These are phyloP conservation scores for Ustilago xerochloae DNA, from an alignment of 1,284 basidiomycete species.

Conservation along the genomic window DNA sequence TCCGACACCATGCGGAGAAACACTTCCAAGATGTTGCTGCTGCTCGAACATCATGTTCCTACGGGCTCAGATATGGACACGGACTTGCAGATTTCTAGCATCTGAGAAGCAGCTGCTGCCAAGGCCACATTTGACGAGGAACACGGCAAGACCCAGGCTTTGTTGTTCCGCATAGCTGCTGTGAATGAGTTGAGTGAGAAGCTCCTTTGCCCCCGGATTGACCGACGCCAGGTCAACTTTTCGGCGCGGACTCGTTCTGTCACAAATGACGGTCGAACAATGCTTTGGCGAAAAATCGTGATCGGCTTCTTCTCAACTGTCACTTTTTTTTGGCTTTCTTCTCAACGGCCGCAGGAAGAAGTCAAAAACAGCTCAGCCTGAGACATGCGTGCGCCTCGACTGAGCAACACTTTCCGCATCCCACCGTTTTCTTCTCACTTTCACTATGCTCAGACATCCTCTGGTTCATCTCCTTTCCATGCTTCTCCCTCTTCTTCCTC, in stretches of 20 bases:
- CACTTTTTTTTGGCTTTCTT: background rate
- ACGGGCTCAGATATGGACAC: too few relatives aligned
- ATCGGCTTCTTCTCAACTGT: constrained; percentile 6
- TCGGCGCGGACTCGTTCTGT: background rate
- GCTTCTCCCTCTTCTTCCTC: background rate
- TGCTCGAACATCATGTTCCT: background rate
- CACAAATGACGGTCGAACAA: background rate
- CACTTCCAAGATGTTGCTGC: background rate
- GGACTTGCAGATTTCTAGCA: too few relatives aligned
- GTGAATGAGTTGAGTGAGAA: too few relatives aligned
- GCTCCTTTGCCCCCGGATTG: background rate
- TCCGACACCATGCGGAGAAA: background rate
- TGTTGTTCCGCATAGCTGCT: too few relatives aligned
- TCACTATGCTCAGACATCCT: background rate
- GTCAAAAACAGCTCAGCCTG: constrained; percentile 8
- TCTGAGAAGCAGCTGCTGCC: too few relatives aligned
- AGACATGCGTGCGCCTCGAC: background rate
- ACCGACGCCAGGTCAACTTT: background rate
- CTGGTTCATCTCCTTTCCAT: background rate
- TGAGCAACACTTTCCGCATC: background rate
- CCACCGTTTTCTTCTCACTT: constrained; percentile 1
- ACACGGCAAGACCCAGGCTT: too few relatives aligned
- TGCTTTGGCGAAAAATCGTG: background rate
- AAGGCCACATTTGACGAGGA: too few relatives aligned
- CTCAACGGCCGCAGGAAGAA: constrained; percentile 9